phyloP scores from a whole-genome alignment of 768 basidiomycete species.

The Galerina sulciceps region DNA sequence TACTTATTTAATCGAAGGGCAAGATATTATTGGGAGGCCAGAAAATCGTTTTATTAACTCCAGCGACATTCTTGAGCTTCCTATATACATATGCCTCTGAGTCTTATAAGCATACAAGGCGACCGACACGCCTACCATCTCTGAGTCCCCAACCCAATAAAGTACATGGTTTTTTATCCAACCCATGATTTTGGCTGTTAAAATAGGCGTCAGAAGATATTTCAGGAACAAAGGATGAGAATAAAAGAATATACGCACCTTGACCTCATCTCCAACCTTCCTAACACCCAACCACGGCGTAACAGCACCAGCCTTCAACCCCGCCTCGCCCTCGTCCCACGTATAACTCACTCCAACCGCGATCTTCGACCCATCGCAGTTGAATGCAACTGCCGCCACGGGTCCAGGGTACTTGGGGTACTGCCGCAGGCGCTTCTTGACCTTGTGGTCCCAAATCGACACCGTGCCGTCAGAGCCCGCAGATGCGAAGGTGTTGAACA shows the following conservation, averaged over 20 bases:
- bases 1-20: neutral
- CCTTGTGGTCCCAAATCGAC: constrained; percentile 96
- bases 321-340: constrained; percentile 86
- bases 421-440: constrained; percentile 93
- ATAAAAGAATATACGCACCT: constrained; percentile 32
- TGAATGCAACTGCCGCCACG: constrained; percentile 84
- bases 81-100: constrained; percentile 14
- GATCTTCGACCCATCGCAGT: constrained; percentile 78
- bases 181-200: constrained; percentile 19
- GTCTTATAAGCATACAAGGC: constrained; percentile 2
- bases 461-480: constrained; percentile 94
- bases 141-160: neutral
- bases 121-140: constrained; percentile 8
- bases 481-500: constrained; percentile 93
- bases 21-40: neutral
- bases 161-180: neutral
- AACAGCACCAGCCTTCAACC: constrained; percentile 61
- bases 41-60: neutral
- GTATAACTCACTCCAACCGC: constrained; percentile 89
- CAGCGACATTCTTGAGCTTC: neutral
- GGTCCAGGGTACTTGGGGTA: constrained; percentile 79
- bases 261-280: constrained; percentile 77
- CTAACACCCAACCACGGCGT: constrained; percentile 64
- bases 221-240: neutral
- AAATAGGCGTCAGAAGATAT: neutral